phyloP scores from a whole-genome alignment of 2,329 filamentous ascomycete species.

The Amphichorda felina region DNA sequence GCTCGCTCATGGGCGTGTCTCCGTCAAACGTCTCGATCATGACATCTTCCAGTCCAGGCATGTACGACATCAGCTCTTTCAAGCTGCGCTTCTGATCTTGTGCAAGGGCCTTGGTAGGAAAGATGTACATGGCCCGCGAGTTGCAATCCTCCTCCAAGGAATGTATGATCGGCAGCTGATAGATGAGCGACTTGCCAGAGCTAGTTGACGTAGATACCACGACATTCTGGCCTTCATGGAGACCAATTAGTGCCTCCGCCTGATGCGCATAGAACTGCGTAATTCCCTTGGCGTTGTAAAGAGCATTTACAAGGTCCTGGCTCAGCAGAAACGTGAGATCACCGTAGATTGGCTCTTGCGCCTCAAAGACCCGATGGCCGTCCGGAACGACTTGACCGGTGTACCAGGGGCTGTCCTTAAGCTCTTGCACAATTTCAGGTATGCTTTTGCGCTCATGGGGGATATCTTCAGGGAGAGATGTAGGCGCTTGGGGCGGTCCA shows the following conservation, averaged over 20 bases:
- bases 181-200: conserved; percentile 96
- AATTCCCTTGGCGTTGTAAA: conserved; percentile 87
- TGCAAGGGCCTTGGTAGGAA: conserved; percentile 90
- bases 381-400: conserved; percentile 85
- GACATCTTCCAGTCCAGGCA: conserved; percentile 62
- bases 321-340: conserved; percentile 79
- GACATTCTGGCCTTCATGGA: conserved; percentile 73
- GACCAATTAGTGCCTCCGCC: conserved; percentile 80
- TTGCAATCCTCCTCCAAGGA: conserved; percentile 67
- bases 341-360: conserved; percentile 70
- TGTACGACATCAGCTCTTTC: conserved; percentile 70
- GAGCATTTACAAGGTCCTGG: conserved; percentile 85
- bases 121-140: conserved; percentile 91
- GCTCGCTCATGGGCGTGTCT: conserved; percentile 73
- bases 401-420: conserved; percentile 79
- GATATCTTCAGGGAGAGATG: conserved; percentile 55
- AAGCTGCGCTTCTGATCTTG: conserved; percentile 89
- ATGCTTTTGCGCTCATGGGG: conserved; percentile 71
- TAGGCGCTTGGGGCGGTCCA: conserved; percentile 18
- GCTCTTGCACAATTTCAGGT: conserved; percentile 72
- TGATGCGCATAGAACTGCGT: conserved; percentile 84
- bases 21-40: conserved; percentile 93
- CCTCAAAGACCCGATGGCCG: conserved; percentile 82
- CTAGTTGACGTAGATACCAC: conserved; percentile 92
- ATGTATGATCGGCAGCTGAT: conserved; percentile 85